Evolutionary conservation across 306 rosid species (phyloP), one percentile per base, ranked within the genome.

Genomic region (Oxytropis ochrocephala): DNA sequence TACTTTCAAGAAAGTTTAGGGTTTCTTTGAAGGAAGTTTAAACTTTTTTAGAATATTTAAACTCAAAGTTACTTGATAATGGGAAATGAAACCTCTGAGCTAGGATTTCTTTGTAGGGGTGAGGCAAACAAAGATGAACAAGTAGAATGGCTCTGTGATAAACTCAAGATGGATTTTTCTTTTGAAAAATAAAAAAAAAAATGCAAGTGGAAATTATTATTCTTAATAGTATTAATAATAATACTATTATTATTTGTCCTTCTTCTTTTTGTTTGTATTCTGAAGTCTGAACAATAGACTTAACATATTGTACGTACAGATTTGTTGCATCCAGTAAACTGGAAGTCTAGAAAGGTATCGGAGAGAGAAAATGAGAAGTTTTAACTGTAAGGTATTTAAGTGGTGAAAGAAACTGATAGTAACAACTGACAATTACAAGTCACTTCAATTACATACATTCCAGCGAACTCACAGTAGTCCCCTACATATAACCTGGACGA

Each of bases 391-490:
- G 75, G 65, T 69, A 77, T 74, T 52, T 59, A 75, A 80, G 68
- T 33, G 66, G 65, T 84, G 76, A 79, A 62, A 64, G 70, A 55
- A 49, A 78, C 68, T 49, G 81, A 44, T 75, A 71, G 50, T 72
- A 46, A 61, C 79, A 46, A 61, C 79, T 84, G 86, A 70, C 86
- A 54, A 55, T 60, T 64, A 63, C 9, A 82, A 73, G 80, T 84
- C 88, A 82, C 77, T 77, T 86, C 85, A 80, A 67, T 82, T 70
- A 73, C 83, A 74, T 57, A 67, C 39, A 75, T 70, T 69, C 62
- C 70, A 77, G 16, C 11, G 50, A 78, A 36, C 72, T 74, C 70
- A 78, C 74, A 78, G 52, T 49, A 39, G 7, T 47, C 59, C 21
- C 68, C 11, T 18, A 44, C 53, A 27, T 47, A 18, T 18, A 54